Conservation (phyloP, 1,139 yeast species). For the Pneumocystis oryctolagi region DNA sequence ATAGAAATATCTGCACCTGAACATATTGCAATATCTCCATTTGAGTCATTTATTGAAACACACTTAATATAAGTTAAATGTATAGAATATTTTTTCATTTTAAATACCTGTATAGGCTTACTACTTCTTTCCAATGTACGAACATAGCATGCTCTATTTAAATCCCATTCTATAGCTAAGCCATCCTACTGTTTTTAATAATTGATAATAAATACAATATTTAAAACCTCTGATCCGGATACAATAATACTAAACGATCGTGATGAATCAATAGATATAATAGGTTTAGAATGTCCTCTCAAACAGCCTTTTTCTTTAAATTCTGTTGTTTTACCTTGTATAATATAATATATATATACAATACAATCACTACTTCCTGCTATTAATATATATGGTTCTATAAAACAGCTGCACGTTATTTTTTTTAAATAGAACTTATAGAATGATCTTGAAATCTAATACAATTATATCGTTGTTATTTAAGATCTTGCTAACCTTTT, state of each 20-base stretch:
- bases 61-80: not conserved
- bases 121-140: conserved; percentile 11
- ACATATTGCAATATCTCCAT: conserved; percentile 16
- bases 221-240: conserved; percentile 15
- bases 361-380: conserved; percentile 18
- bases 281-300: conserved; percentile 16
- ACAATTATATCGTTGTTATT: not conserved
- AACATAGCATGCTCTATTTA: conserved; percentile 16
- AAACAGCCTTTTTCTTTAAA: conserved; percentile 14
- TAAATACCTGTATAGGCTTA: conserved; percentile 3
- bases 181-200: conserved; percentile 11
- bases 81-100: not conserved
- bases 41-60: conserved; percentile 16
- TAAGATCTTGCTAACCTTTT: not conserved
- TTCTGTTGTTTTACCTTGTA: conserved; percentile 10
- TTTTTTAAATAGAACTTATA: conserved; percentile 16
- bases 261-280: conserved; percentile 16
- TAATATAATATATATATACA: conserved; percentile 16
- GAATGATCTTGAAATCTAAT: conserved; percentile 13
- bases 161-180: conserved; percentile 17
- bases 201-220: not conserved
- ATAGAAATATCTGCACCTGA: conserved; percentile 10
- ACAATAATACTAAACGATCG: conserved; percentile 17
- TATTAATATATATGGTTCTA: conserved; percentile 16
- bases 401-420: conserved; percentile 14